These are phyloP conservation scores for Viridothelium virens DNA, from an alignment of 495 filamentous ascomycete genomes.

Conservation along the genomic window DNA sequence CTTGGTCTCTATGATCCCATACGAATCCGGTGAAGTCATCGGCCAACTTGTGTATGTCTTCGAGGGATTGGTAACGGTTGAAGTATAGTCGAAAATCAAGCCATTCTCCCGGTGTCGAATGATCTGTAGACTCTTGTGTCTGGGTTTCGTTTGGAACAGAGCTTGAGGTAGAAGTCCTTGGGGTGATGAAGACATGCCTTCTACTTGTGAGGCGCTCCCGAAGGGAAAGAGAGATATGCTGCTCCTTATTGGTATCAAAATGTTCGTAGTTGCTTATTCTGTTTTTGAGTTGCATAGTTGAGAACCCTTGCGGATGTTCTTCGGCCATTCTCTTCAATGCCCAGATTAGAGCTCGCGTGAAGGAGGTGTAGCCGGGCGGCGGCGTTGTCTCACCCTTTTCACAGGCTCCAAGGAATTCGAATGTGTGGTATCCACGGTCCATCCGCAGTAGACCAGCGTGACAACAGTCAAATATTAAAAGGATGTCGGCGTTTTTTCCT, in stretches of 20 bases:
- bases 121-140: neutral
- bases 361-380: conserved; percentile 1
- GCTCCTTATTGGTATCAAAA: conserved; percentile 5
- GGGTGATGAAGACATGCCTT: conserved; percentile 9
- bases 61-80: conserved; percentile 6
- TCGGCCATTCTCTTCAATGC: conserved; percentile 7
- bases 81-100: conserved; percentile 12
- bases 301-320: conserved; percentile 11
- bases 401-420: conserved; percentile 8
- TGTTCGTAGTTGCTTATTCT: conserved; percentile 7
- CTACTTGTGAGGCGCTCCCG: neutral
- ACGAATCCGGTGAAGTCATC: conserved; percentile 10
- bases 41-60: conserved; percentile 9
- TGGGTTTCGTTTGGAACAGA: neutral
- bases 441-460: neutral
- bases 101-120: conserved; percentile 8
- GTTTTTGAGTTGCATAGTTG: conserved; percentile 9
- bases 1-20: conserved; percentile 10
- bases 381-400: conserved; percentile 8
- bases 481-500: conserved; percentile 9
- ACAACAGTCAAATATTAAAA: conserved; percentile 11
- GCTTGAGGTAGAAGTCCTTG: conserved; percentile 7
- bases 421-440: conserved; percentile 9
- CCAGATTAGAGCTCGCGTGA: conserved; percentile 12
- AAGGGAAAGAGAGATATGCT: conserved; percentile 4